Percentiles rank a stretch among this genome's conserved stretches.
Evolutionary conservation across 2,329 filamentous ascomycete species (phyloP).

Genomic region (Fusarium sororula): DNA sequence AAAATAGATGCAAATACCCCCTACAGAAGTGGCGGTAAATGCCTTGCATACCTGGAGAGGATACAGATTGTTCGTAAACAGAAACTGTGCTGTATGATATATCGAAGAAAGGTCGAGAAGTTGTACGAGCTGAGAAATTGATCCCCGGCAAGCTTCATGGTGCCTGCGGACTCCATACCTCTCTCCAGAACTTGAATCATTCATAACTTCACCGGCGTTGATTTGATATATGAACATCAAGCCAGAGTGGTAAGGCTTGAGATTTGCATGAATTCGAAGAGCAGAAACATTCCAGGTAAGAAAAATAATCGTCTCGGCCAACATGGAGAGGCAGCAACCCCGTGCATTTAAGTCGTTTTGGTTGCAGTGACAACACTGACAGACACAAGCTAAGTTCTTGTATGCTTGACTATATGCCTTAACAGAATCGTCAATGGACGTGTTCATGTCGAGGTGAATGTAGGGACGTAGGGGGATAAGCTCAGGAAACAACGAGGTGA

Average conservation of each 20-base stretch:
- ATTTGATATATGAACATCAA: rapidly evolving
- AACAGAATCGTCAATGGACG: rapidly evolving
- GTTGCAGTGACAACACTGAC: too few relatives aligned
- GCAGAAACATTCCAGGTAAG: neutral
- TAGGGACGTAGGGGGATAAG: neutral
- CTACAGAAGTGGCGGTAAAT: neutral
- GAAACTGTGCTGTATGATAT: neutral
- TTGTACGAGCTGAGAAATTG: too few relatives aligned
- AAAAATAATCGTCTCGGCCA: neutral
- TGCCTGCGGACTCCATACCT: too few relatives aligned
- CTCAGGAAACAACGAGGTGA: neutral
- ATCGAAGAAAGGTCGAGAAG: neutral
- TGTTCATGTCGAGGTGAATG: rapidly evolving
- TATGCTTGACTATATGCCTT: rapidly evolving
- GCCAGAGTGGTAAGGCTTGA: neutral
- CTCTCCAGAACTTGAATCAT: rapidly evolving
- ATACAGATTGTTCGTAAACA: rapidly evolving
- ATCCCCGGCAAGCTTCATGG: too few relatives aligned
- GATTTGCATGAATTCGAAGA: rapidly evolving
- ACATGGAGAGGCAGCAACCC: neutral
- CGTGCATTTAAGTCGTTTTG: too few relatives aligned
- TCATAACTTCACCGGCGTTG: rapidly evolving
- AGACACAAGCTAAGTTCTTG: too few relatives aligned
- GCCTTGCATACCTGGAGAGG: rapidly evolving
- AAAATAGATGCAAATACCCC: neutral